phyloP scores from a whole-genome alignment of 176 grass and related monocot species.

The Zea mays region Zm-B73-REFERENCE-NAM-5.0 NC_050096.1:24836501-24837000 shows the following conservation, averaged over 20 bases:
- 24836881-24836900: not conserved
- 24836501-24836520: not conserved
- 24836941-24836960: not conserved
- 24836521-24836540: not conserved
- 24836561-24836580: not conserved
- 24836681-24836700: not conserved
- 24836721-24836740: not conserved
- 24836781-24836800: not conserved
- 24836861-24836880: not conserved
- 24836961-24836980: not conserved
- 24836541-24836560: conserved; percentile 1
- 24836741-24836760: not conserved
- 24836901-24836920: conserved; percentile 8
- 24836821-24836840: not conserved
- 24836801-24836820: conserved; percentile 4
- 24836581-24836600: not conserved
- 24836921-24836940: not conserved
- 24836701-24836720: conserved; percentile 8
- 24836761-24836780: not conserved
- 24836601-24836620: not conserved
- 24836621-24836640: not conserved
- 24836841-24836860: not conserved
- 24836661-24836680: not conserved
- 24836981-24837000: conserved; percentile 15
- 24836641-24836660: not conserved